These are phyloP conservation scores for Telfairia occidentalis DNA, from an alignment of 331 rosid genomes.

Conservation along the genomic window DNA sequence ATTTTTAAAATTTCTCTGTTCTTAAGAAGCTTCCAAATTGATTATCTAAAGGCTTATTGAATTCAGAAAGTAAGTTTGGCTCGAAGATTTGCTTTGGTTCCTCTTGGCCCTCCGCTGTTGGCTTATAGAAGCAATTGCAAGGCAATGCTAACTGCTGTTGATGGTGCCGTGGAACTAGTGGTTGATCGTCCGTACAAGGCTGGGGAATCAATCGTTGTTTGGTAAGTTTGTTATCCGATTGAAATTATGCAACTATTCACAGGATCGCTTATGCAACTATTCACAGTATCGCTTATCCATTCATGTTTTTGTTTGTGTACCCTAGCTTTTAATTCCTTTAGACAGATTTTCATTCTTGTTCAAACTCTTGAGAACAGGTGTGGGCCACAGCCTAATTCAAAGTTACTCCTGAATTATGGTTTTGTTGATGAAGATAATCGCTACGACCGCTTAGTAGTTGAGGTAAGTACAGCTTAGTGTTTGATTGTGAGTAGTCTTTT, in stretches of 20 bases:
- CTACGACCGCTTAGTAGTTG: slow-evolving; percentile 60
- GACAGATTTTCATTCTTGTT: slow-evolving; percentile 6
- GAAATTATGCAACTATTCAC: slow-evolving; percentile 3
- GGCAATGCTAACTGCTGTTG: slow-evolving; percentile 83
- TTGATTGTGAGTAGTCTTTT: background rate
- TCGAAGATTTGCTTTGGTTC: slow-evolving; percentile 95
- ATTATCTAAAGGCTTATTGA: slow-evolving; percentile 10
- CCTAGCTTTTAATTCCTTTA: background rate
- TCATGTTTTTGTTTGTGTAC: background rate
- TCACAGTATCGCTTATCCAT: background rate
- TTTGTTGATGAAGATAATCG: slow-evolving; percentile 81
- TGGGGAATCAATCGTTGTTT: slow-evolving; percentile 82
- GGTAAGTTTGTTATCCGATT: slow-evolving; percentile 38
- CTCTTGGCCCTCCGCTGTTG: slow-evolving; percentile 90
- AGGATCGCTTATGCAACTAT: background rate
- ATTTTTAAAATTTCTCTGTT: background rate
- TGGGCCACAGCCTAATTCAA: slow-evolving; percentile 97
- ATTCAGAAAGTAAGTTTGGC: slow-evolving; percentile 93
- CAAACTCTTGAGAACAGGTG: slow-evolving; percentile 44
- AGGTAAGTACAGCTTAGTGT: slow-evolving; percentile 37
- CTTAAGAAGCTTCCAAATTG: background rate
- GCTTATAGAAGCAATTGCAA: slow-evolving; percentile 79
- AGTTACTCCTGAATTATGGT: slow-evolving; percentile 82
- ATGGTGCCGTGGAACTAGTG: slow-evolving; percentile 66
- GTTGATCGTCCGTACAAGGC: slow-evolving; percentile 81